These are phyloP conservation scores for Colletotrichum abscissum DNA, from an alignment of 2,329 filamentous ascomycete species.

Conservation along the genomic window DNA sequence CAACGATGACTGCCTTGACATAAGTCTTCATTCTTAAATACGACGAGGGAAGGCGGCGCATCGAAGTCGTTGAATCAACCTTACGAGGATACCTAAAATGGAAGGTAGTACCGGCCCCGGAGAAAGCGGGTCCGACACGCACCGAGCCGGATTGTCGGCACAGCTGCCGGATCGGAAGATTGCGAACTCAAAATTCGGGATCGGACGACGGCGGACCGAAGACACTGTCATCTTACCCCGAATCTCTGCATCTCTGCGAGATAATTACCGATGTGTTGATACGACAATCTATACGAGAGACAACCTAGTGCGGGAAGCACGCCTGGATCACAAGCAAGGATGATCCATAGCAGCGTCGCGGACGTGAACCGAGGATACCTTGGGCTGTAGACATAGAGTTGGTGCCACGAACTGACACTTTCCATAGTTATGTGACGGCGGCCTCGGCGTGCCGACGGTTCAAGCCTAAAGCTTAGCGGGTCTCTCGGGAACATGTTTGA, in stretches of 20 bases:
- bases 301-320: not conserved
- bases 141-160: not conserved
- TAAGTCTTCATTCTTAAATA: not conserved
- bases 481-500: not conserved
- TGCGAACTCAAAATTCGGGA: not conserved
- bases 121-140: not conserved
- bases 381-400: not conserved
- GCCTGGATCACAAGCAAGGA: not conserved
- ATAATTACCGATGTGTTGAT: not conserved
- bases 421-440: not conserved
- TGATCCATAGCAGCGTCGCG: not conserved
- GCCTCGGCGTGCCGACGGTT: not conserved
- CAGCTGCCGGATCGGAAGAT: not conserved
- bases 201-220: too few species aligned
- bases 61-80: not conserved
- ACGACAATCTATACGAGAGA: not conserved
- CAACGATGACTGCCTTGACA: not conserved
- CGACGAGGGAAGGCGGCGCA: too few species aligned
- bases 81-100: not conserved
- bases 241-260: not conserved
- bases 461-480: not conserved
- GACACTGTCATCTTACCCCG: not conserved
- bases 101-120: slow-evolving; percentile 5
- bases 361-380: not conserved
- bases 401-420: not conserved